A percentile compares a stretch with the other conserved stretches of the same genome.
Conservation (phyloP, 208 protist genomes). For the Trypanosoma platydactyli region DNA sequence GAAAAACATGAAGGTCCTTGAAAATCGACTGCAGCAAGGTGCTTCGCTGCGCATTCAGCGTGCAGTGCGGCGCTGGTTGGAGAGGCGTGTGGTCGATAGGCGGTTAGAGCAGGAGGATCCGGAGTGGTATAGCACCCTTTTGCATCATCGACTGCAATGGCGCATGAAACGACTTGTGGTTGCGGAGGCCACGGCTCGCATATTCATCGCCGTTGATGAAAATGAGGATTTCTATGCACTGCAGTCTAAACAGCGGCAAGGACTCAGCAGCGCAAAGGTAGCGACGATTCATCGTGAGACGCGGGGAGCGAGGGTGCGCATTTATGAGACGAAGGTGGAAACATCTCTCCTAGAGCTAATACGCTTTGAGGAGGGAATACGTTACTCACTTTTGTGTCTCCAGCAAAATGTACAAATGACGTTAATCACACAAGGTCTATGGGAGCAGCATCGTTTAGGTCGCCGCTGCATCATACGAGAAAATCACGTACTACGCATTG, state of each 20-base stretch:
- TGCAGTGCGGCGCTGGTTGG: constrained; percentile 53
- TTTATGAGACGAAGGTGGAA: constrained; percentile 46
- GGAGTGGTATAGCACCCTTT: constrained; percentile 33
- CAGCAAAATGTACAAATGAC: constrained; percentile 18
- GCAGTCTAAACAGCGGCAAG: constrained; percentile 31
- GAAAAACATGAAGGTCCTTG: constrained; percentile 48
- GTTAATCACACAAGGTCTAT: constrained; percentile 26
- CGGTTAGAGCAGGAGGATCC: constrained; percentile 32
- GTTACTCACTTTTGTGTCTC: constrained; percentile 22
- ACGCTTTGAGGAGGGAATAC: constrained; percentile 34
- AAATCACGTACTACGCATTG: constrained; percentile 30
- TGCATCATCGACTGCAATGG: constrained; percentile 33
- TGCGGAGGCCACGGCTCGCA: constrained; percentile 43
- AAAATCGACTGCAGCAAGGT: constrained; percentile 36
- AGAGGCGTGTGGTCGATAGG: constrained; percentile 34
- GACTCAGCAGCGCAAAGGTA: constrained; percentile 50
- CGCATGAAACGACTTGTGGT: constrained; percentile 45
- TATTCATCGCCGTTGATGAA: constrained; percentile 48
- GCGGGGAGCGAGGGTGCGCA: constrained; percentile 38
- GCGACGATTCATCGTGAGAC: constrained; percentile 40
- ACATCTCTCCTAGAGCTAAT: constrained; percentile 28
- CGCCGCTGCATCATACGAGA: constrained; percentile 41
- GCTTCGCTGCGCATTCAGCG: constrained; percentile 44
- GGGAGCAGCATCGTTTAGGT: constrained; percentile 37
- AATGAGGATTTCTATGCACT: constrained; percentile 47